These are phyloP conservation scores for Oryza rufipogon DNA, from an alignment of 176 grass and related monocot species.

Conservation along the genomic window DNA sequence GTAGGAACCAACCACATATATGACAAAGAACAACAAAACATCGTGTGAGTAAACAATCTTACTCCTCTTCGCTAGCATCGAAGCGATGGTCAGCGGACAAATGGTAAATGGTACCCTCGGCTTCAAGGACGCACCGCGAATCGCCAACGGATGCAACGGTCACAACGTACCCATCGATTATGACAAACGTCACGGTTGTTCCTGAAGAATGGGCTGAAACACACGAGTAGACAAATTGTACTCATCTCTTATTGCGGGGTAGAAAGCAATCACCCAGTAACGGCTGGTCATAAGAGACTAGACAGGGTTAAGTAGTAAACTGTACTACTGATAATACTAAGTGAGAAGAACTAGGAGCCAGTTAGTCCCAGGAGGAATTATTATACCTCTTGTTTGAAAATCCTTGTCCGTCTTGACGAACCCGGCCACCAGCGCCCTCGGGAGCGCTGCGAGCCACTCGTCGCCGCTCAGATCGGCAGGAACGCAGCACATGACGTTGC, in stretches of 20 bases:
- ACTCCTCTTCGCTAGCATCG: conserved; percentile 85
- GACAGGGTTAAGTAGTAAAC: neutral
- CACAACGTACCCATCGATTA: conserved; percentile 78
- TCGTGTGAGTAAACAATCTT: conserved; percentile 26
- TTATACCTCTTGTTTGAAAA: conserved; percentile 79
- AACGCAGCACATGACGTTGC: conserved; percentile 78
- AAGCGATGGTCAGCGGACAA: conserved; percentile 90
- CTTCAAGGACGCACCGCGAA: conserved; percentile 84
- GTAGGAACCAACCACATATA: conserved; percentile 1
- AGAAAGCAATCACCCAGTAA: neutral
- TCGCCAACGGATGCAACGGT: conserved; percentile 87
- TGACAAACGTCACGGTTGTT: conserved; percentile 88
- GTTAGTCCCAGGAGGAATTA: conserved; percentile 4
- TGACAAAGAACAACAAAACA: neutral
- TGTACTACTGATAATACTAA: neutral
- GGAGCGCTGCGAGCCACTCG: conserved; percentile 87
- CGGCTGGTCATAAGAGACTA: neutral
- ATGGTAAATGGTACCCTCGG: conserved; percentile 67
- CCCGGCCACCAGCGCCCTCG: conserved; percentile 89
- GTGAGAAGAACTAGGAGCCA: neutral
- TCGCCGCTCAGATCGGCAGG: conserved; percentile 76
- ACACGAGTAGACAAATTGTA: conserved; percentile 1
- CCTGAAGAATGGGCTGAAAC: conserved; percentile 77
- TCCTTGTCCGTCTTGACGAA: conserved; percentile 99
- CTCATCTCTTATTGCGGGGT: neutral